These are phyloP conservation scores for Trametes meyenii DNA, from an alignment of 768 basidiomycete genomes.

Conservation along the genomic window DNA sequence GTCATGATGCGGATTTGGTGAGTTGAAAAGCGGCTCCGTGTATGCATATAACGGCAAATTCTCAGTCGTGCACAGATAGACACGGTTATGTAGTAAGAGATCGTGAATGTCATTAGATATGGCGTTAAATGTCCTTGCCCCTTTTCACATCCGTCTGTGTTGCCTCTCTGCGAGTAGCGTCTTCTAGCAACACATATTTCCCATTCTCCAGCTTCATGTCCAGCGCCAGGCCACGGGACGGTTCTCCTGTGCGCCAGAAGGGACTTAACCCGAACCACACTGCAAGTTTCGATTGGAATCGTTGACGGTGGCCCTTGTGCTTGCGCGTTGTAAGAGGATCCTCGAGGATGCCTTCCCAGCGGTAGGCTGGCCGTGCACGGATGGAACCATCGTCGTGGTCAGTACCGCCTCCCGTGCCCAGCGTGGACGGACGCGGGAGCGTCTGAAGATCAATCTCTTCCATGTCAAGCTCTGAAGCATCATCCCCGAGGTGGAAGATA, in stretches of 20 bases:
- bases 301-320: slow-evolving; percentile 39
- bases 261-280: slow-evolving; percentile 74
- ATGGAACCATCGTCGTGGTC: slow-evolving; percentile 68
- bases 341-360: slow-evolving; percentile 70
- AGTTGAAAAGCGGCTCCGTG: background rate
- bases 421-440: slow-evolving; percentile 50
- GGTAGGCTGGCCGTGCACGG: slow-evolving; percentile 60
- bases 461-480: slow-evolving; percentile 59
- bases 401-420: slow-evolving; percentile 72
- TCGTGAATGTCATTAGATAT: slow-evolving; percentile 5
- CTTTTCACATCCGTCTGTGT: background rate
- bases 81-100: background rate
- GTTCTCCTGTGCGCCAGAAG: slow-evolving; percentile 53
- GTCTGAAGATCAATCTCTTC: slow-evolving; percentile 61
- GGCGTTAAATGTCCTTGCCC: background rate
- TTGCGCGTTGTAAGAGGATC: slow-evolving; percentile 49
- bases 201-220: slow-evolving; percentile 62
- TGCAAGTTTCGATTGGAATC: slow-evolving; percentile 54
- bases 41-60: background rate
- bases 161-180: background rate
- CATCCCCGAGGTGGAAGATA: slow-evolving; percentile 63
- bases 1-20: background rate
- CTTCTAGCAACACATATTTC: slow-evolving; percentile 52
- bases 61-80: background rate
- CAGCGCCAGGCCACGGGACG: slow-evolving; percentile 59